These are phyloP conservation scores for Mucor circinelloides DNA, from an alignment of 371 early-diverging fungal genomes.

Conservation along the genomic window DNA sequence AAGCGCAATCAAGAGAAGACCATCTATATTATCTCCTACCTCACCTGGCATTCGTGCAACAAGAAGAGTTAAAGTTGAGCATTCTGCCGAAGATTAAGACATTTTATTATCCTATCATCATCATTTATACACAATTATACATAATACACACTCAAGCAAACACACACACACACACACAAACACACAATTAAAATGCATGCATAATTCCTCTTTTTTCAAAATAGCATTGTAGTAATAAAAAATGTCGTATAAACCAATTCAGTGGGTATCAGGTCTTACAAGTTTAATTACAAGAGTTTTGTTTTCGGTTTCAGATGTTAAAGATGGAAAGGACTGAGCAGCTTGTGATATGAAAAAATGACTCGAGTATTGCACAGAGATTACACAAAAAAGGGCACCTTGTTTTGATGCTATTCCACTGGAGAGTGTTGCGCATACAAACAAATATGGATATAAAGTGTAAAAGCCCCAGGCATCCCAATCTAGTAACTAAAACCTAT, in stretches of 20 bases:
- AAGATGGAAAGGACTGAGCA: neutral
- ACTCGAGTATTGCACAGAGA: neutral
- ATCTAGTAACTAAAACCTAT: neutral
- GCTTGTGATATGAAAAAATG: neutral
- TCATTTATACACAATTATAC: neutral
- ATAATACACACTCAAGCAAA: neutral
- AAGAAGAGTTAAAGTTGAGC: slow-evolving; percentile 3
- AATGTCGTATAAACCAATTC: neutral
- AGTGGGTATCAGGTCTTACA: neutral
- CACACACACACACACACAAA: too few species aligned
- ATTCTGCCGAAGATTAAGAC: neutral
- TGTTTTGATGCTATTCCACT: neutral
- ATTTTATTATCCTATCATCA: neutral
- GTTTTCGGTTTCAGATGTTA: neutral
- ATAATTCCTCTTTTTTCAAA: neutral
- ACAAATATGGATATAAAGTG: neutral
- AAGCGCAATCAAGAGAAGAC: slow-evolving; percentile 2
- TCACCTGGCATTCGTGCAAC: neutral
- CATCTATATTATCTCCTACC: neutral
- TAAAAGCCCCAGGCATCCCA: neutral
- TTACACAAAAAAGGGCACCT: neutral
- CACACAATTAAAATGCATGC: neutral
- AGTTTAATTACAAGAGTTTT: neutral
- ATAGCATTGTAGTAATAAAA: slow-evolving; percentile 1
- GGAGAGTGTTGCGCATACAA: neutral